phyloP scores from a whole-genome alignment of 2,329 filamentous ascomycete genomes.

The Rasamsonia emersonii region DNA sequence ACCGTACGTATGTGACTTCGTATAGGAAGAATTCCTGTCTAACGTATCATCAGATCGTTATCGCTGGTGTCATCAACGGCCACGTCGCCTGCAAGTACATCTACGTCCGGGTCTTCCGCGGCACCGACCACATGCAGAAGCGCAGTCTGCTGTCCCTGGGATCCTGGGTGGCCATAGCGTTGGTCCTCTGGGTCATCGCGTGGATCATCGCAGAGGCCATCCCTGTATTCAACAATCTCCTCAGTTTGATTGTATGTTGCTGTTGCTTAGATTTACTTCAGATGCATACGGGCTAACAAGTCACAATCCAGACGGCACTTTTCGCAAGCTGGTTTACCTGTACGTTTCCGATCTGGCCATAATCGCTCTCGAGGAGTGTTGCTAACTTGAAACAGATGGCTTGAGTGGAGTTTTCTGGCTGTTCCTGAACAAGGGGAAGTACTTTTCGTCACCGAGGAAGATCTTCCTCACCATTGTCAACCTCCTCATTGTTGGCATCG shows the following conservation, averaged over 20 bases:
- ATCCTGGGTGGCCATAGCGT: conserved; percentile 52
- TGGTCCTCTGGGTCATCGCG: conserved; percentile 50
- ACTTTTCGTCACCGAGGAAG: conserved; percentile 43
- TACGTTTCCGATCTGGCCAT: too few species aligned
- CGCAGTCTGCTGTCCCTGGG: conserved; percentile 43
- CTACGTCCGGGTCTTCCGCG: conserved; percentile 55
- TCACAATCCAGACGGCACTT: conserved; percentile 54
- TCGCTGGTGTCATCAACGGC: conserved; percentile 63
- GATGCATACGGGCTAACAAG: too few species aligned
- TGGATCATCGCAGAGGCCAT: conserved; percentile 63
- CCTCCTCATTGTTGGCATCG: conserved; percentile 33
- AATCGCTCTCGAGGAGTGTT: too few species aligned
- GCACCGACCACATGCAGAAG: conserved; percentile 48
- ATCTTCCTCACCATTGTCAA: conserved; percentile 30
- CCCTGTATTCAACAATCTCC: conserved; percentile 58
- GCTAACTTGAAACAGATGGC: too few species aligned
- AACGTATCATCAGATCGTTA: conserved; percentile 43
- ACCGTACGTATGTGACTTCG: conserved; percentile 40
- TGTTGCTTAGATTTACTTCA: conserved; percentile 57
- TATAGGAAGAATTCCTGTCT: conserved; percentile 19
- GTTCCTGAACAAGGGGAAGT: conserved; percentile 37
- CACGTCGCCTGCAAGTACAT: conserved; percentile 59
- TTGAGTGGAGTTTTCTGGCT: conserved; percentile 40
- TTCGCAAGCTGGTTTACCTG: conserved; percentile 59
- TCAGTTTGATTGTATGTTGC: conserved; percentile 56